phyloP scores from a whole-genome alignment of 257 asterid species.

The Euphrasia confusa region DNA sequence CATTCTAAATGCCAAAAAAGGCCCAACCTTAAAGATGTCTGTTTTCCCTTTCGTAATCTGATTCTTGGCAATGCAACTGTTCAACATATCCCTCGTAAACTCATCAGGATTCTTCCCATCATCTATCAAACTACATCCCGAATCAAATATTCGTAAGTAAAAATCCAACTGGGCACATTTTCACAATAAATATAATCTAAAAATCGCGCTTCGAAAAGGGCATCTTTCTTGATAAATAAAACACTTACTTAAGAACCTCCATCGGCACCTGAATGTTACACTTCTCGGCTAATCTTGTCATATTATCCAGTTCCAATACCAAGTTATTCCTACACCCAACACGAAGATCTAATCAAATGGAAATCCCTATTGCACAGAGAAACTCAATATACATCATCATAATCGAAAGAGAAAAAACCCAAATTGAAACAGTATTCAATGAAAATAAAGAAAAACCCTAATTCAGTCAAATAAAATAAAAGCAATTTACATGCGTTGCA shows the following conservation, averaged over 20 bases:
- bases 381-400: neutral
- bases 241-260: conserved; percentile 72
- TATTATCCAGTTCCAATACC: conserved; percentile 78
- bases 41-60: conserved; percentile 89
- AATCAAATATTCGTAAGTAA: neutral
- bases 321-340: conserved; percentile 55
- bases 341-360: neutral
- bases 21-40: conserved; percentile 71
- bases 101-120: conserved; percentile 98
- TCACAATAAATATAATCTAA: neutral
- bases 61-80: conserved; percentile 76
- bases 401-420: neutral
- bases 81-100: conserved; percentile 67
- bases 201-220: neutral
- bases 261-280: conserved; percentile 80
- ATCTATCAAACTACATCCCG: conserved; percentile 65
- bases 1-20: conserved; percentile 2
- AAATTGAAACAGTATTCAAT: neutral
- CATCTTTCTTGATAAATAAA: conserved; percentile 11
- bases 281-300: conserved; percentile 73
- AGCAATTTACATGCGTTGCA: conserved; percentile 54
- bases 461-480: neutral
- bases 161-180: neutral
- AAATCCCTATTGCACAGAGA: neutral
- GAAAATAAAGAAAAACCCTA: conserved; percentile 6